Conservation (phyloP, 2,329 filamentous ascomycete genomes). For the Trichoderma afroharzianum region DNA sequence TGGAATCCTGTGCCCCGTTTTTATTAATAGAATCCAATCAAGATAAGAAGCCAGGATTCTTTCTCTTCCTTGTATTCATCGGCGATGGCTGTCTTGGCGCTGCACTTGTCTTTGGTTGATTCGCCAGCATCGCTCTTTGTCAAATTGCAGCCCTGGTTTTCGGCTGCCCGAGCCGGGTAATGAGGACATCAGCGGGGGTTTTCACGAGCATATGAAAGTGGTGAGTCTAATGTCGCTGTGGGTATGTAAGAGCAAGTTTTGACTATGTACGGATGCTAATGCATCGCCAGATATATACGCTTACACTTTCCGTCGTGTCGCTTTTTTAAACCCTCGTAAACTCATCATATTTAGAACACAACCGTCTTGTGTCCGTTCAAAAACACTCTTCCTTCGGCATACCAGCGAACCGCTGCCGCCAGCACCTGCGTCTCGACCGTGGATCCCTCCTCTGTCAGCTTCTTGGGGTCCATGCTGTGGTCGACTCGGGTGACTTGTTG, state of each 20-base stretch:
- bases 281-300: slow-evolving; percentile 3
- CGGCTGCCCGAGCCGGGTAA: neutral
- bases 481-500: slow-evolving; percentile 75
- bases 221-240: neutral
- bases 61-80: neutral
- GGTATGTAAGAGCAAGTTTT: neutral
- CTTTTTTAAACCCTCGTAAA: neutral
- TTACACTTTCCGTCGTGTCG: neutral
- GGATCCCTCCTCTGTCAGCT: slow-evolving; percentile 73
- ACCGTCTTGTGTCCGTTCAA: slow-evolving; percentile 78
- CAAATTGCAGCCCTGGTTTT: neutral
- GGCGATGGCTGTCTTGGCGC: neutral
- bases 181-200: neutral
- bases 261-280: slow-evolving; percentile 2
- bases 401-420: slow-evolving; percentile 79
- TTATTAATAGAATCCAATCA: neutral
- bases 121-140: neutral
- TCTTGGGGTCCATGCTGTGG: slow-evolving; percentile 71
- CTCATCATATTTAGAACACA: slow-evolving; percentile 52
- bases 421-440: slow-evolving; percentile 82
- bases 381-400: slow-evolving; percentile 73
- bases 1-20: neutral
- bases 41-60: neutral
- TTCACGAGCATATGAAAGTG: neutral
- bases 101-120: neutral